Evolutionary conservation across 148 eudicot species (phyloP).

Genomic region (Oxyria digyna): DNA sequence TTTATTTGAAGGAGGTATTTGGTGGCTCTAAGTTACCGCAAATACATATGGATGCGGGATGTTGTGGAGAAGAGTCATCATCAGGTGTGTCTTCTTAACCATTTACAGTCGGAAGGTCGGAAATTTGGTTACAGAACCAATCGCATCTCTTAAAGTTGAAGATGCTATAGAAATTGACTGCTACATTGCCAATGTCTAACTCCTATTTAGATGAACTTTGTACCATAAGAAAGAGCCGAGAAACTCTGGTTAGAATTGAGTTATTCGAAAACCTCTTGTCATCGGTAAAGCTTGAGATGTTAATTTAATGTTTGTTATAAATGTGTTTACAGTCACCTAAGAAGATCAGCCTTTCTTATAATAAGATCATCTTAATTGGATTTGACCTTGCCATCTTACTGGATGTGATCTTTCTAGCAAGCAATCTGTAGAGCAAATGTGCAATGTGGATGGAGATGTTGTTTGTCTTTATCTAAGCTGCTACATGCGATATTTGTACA

Average conservation of each 20-base stretch:
- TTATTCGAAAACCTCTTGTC: background rate
- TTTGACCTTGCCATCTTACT: too few species aligned
- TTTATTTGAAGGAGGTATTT: background rate
- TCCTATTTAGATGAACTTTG: background rate
- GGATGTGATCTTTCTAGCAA: background rate
- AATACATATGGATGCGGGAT: background rate
- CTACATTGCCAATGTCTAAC: constrained; percentile 4
- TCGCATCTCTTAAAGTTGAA: background rate
- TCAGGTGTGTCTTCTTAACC: constrained; percentile 9
- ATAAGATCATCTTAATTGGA: too few species aligned
- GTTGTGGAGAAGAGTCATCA: background rate
- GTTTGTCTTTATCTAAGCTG: too few species aligned
- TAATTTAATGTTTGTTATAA: background rate
- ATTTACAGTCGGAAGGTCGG: background rate
- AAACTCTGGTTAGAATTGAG: background rate
- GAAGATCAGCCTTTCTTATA: background rate
- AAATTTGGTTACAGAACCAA: background rate
- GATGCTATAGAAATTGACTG: background rate
- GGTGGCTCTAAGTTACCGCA: constrained; percentile 1
- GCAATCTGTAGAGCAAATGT: background rate
- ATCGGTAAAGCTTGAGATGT: background rate
- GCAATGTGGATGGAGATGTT: too few species aligned
- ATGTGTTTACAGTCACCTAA: background rate
- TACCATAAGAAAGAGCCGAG: constrained; percentile 1
- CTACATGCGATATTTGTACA: too few species aligned